These are phyloP conservation scores for Geotrichum citri-aurantii DNA, from an alignment of 1,139 yeast genomes.

Conservation along the genomic window DNA sequence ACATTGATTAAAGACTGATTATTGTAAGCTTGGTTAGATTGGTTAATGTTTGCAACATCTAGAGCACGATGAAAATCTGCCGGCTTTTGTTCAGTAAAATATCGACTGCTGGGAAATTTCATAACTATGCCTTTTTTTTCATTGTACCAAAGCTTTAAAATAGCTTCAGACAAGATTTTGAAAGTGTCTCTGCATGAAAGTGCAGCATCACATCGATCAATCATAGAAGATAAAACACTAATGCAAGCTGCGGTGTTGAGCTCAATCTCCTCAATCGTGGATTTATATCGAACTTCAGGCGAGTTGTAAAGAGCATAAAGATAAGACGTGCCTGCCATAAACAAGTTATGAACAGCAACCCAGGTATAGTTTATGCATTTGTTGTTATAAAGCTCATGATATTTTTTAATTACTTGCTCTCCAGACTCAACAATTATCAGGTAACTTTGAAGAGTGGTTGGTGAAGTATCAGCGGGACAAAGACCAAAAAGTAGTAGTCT, in stretches of 20 bases:
- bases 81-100: too few relatives aligned
- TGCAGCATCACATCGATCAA: constrained; percentile 77
- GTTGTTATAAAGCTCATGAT: constrained; percentile 49
- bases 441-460: constrained; percentile 49
- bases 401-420: constrained; percentile 58
- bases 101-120: constrained; percentile 13
- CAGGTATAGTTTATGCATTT: constrained; percentile 77
- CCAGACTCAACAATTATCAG: constrained; percentile 58
- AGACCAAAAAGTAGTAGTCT: constrained; percentile 67
- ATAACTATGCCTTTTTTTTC: constrained; percentile 24
- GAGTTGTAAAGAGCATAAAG: constrained; percentile 71
- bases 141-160: constrained; percentile 54
- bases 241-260: constrained; percentile 53
- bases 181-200: constrained; percentile 63
- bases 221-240: constrained; percentile 53
- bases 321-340: constrained; percentile 84
- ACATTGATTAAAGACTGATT: not conserved
- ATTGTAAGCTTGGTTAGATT: too few relatives aligned
- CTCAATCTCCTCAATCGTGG: constrained; percentile 50
- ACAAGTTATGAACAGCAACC: constrained; percentile 87
- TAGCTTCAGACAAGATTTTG: constrained; percentile 66
- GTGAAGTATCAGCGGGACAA: constrained; percentile 57
- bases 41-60: not conserved
- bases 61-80: not conserved
- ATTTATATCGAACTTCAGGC: constrained; percentile 45